Evolutionary conservation across 495 filamentous ascomycete genomes (phyloP).

Genomic region (Tuber microsphaerosporum): DNA sequence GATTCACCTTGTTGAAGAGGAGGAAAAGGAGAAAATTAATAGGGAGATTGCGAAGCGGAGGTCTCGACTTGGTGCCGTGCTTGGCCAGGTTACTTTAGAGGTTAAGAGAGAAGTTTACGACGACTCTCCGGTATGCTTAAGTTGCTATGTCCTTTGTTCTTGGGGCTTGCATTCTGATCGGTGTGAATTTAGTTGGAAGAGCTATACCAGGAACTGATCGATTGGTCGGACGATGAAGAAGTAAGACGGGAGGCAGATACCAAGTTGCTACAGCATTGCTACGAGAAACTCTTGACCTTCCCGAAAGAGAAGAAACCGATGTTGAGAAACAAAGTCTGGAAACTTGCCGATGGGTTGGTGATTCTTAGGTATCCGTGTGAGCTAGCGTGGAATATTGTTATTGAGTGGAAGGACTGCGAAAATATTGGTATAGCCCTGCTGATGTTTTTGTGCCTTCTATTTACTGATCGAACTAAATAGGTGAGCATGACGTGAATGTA

Average conservation of each 20-base stretch:
- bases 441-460: neutral
- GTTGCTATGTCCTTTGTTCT: neutral
- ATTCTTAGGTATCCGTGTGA: constrained; percentile 89
- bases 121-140: constrained; percentile 33
- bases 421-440: constrained; percentile 36
- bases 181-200: constrained; percentile 57
- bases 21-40: constrained; percentile 87
- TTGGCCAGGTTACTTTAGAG: constrained; percentile 73
- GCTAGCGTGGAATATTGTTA: constrained; percentile 78
- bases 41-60: constrained; percentile 80
- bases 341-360: constrained; percentile 80
- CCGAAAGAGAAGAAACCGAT: constrained; percentile 57
- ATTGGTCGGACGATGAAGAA: constrained; percentile 85
- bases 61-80: constrained; percentile 75
- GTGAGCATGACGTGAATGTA: constrained; percentile 64
- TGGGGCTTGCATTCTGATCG: neutral
- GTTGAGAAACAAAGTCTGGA: constrained; percentile 63
- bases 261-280: constrained; percentile 73
- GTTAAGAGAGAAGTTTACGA: constrained; percentile 77
- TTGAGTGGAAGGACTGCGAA: constrained; percentile 82
- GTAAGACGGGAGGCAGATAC: constrained; percentile 78
- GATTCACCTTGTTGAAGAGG: constrained; percentile 74
- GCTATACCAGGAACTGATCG: constrained; percentile 71
- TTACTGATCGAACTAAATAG: constrained; percentile 43
- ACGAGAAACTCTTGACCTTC: constrained; percentile 64